Percentiles rank a stretch among this genome's conserved stretches.
phyloP scores from a whole-genome alignment of 441 rosid species.

The Adansonia gregorii region DNA sequence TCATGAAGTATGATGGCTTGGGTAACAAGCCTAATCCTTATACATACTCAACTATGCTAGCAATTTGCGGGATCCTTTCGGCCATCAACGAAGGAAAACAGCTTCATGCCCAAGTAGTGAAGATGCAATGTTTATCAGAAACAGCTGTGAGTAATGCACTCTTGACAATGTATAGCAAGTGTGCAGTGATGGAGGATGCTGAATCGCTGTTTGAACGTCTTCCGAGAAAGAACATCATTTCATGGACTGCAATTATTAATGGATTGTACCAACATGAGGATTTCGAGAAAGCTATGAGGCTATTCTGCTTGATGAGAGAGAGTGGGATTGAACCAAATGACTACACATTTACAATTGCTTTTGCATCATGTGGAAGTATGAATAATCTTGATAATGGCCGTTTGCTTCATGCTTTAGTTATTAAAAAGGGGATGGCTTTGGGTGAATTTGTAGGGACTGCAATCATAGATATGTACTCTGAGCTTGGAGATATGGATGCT shows the following conservation, averaged over 20 bases:
- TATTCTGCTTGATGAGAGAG: constrained; percentile 39
- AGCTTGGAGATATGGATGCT: constrained; percentile 35
- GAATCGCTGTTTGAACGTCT: constrained; percentile 33
- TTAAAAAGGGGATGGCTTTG: constrained; percentile 36
- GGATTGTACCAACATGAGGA: constrained; percentile 39
- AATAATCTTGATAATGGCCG: constrained; percentile 28
- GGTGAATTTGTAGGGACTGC: constrained; percentile 39
- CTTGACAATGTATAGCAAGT: constrained; percentile 37
- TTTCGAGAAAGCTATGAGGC: constrained; percentile 36
- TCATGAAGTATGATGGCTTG: constrained; percentile 27
- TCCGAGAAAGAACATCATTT: constrained; percentile 35
- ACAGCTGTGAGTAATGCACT: constrained; percentile 36
- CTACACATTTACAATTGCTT: constrained; percentile 41
- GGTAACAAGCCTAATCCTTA: constrained; percentile 33
- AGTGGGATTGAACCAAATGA: constrained; percentile 40
- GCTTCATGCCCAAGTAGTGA: constrained; percentile 36
- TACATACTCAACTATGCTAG: constrained; percentile 33
- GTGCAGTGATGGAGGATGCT: constrained; percentile 32
- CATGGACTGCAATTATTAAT: constrained; percentile 43
- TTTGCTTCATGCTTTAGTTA: constrained; percentile 39
- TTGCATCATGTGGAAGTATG: constrained; percentile 41
- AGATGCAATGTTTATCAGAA: constrained; percentile 33
- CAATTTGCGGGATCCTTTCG: constrained; percentile 26
- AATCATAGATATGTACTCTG: constrained; percentile 43
- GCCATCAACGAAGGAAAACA: constrained; percentile 36